Evolutionary conservation across 2,329 filamentous ascomycete species (phyloP), one percentile per base, ranked within the genome.

Genomic region (Penicillium digitatum): DNA sequence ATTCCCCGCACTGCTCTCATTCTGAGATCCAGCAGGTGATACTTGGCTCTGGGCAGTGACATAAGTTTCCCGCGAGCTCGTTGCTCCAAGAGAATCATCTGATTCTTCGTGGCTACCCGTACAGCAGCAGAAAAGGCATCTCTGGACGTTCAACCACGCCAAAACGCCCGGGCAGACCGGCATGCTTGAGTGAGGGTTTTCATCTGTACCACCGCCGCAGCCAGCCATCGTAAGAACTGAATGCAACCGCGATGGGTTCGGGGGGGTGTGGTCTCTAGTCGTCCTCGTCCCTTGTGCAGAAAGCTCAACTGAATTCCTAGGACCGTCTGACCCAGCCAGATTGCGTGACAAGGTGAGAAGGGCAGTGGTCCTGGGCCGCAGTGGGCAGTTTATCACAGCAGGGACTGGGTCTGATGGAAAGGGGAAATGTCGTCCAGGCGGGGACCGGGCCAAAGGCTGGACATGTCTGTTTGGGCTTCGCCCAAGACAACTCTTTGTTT

Each of bases 21-120:
- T 45, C 12, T 55, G 52, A 34, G 32, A 55, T 20, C 5, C 47
- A 27, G 22, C 14, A 27, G 47, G 39, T n/a, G 54, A 57, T 18
- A 26, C 8, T 9, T 46, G 55, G 26, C 53, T 61, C 3, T n/a
- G 49, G 9, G 62, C 60, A 22, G 62, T 64, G n/a, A 46, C 20
- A 48, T 64, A 63, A 35, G 60, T 62, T 12, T 62, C 60, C 5
- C 29, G 49, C 5, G 60, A 62, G 10, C 31, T 44, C 34, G 51
- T 46, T 10, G 26, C 22, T 2, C 52, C 53, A 3, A 63, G 54
- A 35, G 52, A 27, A 27, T 43, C 26, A 22, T 55, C n/a, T 4
- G 37, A 20, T 14, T 54, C 53, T 12, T 54, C 40, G 6, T 47
- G 14, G 3, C 32, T 8, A 4, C 34, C 24, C 10, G 47, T 18